phyloP scores from a whole-genome alignment of 2,329 filamentous ascomycete genomes.

The Fusarium lyarnte region DNA sequence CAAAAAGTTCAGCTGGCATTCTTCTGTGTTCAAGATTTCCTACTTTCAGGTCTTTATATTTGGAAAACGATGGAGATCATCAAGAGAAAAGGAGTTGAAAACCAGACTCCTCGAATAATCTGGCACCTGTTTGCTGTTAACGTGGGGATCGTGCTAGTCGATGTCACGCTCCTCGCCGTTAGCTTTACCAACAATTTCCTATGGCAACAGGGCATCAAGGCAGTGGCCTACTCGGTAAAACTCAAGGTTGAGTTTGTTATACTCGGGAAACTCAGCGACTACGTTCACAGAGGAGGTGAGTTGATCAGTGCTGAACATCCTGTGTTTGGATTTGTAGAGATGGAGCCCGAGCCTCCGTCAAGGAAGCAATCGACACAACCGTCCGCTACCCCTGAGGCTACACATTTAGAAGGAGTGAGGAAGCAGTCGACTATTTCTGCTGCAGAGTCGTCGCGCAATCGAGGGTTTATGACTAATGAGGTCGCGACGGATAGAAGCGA shows the following conservation, averaged over 20 bases:
- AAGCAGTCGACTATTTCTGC: constrained; percentile 10
- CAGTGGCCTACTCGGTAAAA: constrained; percentile 50
- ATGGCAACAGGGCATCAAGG: constrained; percentile 49
- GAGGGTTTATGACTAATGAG: not conserved
- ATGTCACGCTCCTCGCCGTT: constrained; percentile 49
- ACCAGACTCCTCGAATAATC: constrained; percentile 23
- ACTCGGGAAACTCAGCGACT: constrained; percentile 48
- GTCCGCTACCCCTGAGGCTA: not conserved
- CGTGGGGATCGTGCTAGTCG: constrained; percentile 54
- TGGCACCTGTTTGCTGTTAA: constrained; percentile 49
- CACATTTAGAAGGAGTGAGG: constrained; percentile 5
- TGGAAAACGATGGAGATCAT: constrained; percentile 28
- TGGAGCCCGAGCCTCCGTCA: constrained; percentile 16
- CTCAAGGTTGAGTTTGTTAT: constrained; percentile 51
- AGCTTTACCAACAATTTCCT: constrained; percentile 46
- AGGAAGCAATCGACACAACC: not conserved
- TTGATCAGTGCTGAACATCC: constrained; percentile 4
- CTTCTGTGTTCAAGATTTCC: constrained; percentile 29
- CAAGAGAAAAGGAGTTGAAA: constrained; percentile 5
- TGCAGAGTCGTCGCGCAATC: constrained; percentile 1
- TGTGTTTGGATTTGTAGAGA: constrained; percentile 32
- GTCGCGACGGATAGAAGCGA: not conserved
- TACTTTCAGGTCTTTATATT: constrained; percentile 30
- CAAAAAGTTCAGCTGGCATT: constrained; percentile 24
- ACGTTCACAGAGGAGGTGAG: constrained; percentile 44